Percentiles rank a stretch among this genome's conserved stretches.
Evolutionary conservation across 2,329 filamentous ascomycete species (phyloP).

Genomic region (Gnomoniopsis sp.): DNA sequence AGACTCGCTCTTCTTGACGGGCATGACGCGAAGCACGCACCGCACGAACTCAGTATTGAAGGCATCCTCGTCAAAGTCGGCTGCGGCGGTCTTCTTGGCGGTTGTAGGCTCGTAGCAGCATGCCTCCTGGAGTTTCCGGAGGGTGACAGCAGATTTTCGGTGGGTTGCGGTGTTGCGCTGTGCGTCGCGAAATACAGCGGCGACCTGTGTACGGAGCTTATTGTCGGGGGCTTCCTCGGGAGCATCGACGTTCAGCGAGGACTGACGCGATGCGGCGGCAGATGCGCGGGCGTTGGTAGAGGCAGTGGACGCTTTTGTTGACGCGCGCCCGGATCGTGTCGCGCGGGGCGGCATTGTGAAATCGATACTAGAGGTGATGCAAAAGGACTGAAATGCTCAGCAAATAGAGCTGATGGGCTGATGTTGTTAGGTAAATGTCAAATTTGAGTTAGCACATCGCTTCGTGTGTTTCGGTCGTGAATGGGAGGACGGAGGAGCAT

Average conservation of each 20-base stretch:
- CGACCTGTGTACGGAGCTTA: slow-evolving; percentile 70
- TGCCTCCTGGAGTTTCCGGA: slow-evolving; percentile 87
- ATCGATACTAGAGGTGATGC: slow-evolving; percentile 19
- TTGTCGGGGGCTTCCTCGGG: slow-evolving; percentile 70
- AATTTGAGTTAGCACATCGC: slow-evolving; percentile 1
- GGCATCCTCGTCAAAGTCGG: slow-evolving; percentile 76
- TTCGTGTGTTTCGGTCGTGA: neutral
- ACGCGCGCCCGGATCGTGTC: slow-evolving; percentile 43
- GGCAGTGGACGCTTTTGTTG: slow-evolving; percentile 39
- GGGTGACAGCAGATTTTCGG: slow-evolving; percentile 79
- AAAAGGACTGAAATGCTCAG: neutral
- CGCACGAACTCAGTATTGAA: slow-evolving; percentile 85
- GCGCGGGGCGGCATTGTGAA: slow-evolving; percentile 47
- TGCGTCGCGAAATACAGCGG: slow-evolving; percentile 71
- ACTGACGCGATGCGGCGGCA: slow-evolving; percentile 41
- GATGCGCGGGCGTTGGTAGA: slow-evolving; percentile 40
- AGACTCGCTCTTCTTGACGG: slow-evolving; percentile 86
- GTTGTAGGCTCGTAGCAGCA: slow-evolving; percentile 65
- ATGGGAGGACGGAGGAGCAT: neutral
- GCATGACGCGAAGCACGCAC: slow-evolving; percentile 77
- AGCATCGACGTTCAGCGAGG: slow-evolving; percentile 45
- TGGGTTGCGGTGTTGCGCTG: slow-evolving; percentile 89
- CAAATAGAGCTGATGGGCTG: neutral
- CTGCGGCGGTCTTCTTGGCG: slow-evolving; percentile 48
- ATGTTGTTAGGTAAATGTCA: neutral